These are phyloP conservation scores for Helicocarpus griseus DNA, from an alignment of 2,329 filamentous ascomycete species.

Conservation along the genomic window DNA sequence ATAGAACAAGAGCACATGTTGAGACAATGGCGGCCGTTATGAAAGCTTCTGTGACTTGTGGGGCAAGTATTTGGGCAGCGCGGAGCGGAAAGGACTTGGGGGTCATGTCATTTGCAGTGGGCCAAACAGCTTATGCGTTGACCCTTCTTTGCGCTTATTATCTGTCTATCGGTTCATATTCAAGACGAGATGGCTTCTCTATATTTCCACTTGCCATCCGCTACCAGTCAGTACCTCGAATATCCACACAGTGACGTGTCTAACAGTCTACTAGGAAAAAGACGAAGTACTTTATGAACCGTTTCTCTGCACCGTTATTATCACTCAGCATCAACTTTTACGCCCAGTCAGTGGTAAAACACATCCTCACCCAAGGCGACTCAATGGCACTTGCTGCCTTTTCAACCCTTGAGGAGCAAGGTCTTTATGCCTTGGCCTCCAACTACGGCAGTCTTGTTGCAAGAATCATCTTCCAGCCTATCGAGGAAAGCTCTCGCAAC, in stretches of 20 bases:
- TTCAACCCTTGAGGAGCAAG: constrained; percentile 70
- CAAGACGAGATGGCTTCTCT: constrained; percentile 55
- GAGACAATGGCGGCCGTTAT: constrained; percentile 74
- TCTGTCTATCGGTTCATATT: constrained; percentile 48
- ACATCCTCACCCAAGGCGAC: constrained; percentile 88
- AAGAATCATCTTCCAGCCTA: constrained; percentile 81
- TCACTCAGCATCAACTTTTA: constrained; percentile 72
- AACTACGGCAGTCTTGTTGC: constrained; percentile 90
- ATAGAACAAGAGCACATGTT: constrained; percentile 68
- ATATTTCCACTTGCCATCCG: constrained; percentile 45
- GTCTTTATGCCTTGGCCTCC: constrained; percentile 82
- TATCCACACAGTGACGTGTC: neutral
- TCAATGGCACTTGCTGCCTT: constrained; percentile 75
- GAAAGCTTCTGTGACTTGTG: constrained; percentile 67
- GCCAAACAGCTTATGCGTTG: constrained; percentile 67
- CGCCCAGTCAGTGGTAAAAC: constrained; percentile 81
- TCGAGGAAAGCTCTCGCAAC: constrained; percentile 86
- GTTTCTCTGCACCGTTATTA: constrained; percentile 62
- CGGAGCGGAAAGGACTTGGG: constrained; percentile 49
- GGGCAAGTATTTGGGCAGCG: constrained; percentile 55
- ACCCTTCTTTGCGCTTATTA: constrained; percentile 62
- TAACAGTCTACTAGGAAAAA: constrained; percentile 17
- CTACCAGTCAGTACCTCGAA: constrained; percentile 29
- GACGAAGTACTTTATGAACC: constrained; percentile 43
- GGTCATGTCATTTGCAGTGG: constrained; percentile 78